Evolutionary conservation across 2,329 filamentous ascomycete species (phyloP), one percentile per base, ranked within the genome.

Genomic region (Claviceps maximensis): DNA sequence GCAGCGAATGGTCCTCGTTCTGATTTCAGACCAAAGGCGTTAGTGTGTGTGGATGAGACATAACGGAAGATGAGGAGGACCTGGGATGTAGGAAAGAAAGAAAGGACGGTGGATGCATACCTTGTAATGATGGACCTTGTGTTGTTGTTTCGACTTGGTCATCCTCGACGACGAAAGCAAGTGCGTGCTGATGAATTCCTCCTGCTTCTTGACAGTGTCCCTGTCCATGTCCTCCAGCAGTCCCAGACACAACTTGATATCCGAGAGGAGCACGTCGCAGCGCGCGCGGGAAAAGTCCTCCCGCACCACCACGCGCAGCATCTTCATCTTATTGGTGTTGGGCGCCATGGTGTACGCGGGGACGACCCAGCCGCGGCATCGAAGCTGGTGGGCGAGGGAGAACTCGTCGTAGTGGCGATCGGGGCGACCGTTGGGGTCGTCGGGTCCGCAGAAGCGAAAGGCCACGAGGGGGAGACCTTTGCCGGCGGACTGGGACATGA

Each of bases 311-410:
- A 96, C 82, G 40, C 91, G 84, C 74, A 96, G 82, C 79, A 97
- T 84, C 77, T 95, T 94, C 63, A 96, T 76, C 58, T 82, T 74
- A 53, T 87, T 75, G 19, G 87, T 89, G 65, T 95, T 78, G 19
- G 90, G 90, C 0, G 91, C 91, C 91, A 96, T 96, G 41, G 90
- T 97, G 71, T 97, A 97, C 0, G 91, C 91, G 0, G 91, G 91
- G 0, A 96, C 87, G 31, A 96, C 86, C 91, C 91, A 97, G 45
- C 88, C 87, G 36, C 89, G 81, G 58, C 87, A 83, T 50, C 91
- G 85, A 27, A 96, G 79, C 68, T 89, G 86, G 65, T 95, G 89
- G 1, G 91, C 90, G 42, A 89, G 71, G 1, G 84, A 78, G 56
- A 89, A 90, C 68, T 90, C 86, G 62, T 89, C 84, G 61, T 80